phyloP scores from a whole-genome alignment of 2,329 filamentous ascomycete genomes.

The Coleophoma cylindrospora region DNA sequence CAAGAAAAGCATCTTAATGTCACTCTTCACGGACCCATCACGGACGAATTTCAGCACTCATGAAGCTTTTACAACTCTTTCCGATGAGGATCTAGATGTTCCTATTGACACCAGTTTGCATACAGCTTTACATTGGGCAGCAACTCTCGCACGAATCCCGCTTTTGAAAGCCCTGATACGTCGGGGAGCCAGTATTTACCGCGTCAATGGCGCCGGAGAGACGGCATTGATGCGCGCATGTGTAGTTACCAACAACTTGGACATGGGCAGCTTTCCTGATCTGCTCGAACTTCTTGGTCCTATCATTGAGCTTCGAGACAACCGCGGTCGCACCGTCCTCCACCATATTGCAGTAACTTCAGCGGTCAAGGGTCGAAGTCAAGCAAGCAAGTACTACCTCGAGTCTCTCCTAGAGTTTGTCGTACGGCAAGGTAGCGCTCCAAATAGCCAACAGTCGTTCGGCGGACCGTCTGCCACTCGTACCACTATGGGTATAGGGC shows the following conservation, averaged over 20 bases:
- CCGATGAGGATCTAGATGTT: conserved; percentile 79
- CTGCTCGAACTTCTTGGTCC: conserved; percentile 83
- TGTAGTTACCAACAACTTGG: conserved; percentile 89
- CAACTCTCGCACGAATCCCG: conserved; percentile 81
- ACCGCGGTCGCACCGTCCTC: conserved; percentile 83
- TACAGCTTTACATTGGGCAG: conserved; percentile 93
- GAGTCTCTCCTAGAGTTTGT: conserved; percentile 94
- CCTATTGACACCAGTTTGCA: conserved; percentile 87
- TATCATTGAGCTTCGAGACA: conserved; percentile 86
- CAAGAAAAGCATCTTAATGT: conserved; percentile 77
- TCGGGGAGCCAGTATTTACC: conserved; percentile 79
- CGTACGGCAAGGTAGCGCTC: conserved; percentile 72
- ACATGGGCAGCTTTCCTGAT: conserved; percentile 85
- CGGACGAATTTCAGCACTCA: conserved; percentile 68
- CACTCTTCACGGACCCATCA: conserved; percentile 72
- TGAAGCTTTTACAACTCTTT: conserved; percentile 71
- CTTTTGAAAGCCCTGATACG: conserved; percentile 76
- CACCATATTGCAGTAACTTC: conserved; percentile 97
- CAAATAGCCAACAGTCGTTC: conserved; percentile 43
- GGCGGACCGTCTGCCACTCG: conserved; percentile 10
- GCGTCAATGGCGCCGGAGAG: conserved; percentile 85
- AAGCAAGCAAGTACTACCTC: conserved; percentile 91
- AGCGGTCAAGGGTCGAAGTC: conserved; percentile 86
- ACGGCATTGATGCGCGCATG: conserved; percentile 92
- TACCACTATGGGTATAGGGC: conserved; percentile 68